Evolutionary conservation across 2,329 filamentous ascomycete genomes (phyloP).

Genomic region (Xenoacremonium recifei): DNA sequence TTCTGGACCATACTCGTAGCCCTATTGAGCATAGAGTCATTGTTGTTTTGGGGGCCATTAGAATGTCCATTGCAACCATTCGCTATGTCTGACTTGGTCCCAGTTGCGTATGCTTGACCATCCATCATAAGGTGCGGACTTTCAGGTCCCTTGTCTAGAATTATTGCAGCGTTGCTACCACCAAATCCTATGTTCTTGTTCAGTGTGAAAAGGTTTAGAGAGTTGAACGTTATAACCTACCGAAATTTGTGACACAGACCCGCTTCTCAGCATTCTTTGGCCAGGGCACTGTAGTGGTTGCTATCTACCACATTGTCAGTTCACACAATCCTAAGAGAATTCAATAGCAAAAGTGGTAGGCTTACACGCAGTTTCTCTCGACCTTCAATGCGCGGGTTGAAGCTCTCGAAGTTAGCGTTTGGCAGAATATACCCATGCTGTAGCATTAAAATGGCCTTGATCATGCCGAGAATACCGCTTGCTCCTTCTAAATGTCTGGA

Average conservation of each 20-base stretch:
- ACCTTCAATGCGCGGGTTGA: conserved; percentile 15
- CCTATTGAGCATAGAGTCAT: not conserved
- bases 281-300: too few relatives aligned
- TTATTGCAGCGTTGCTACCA: conserved; percentile 7
- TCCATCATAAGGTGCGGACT: not conserved
- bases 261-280: conserved; percentile 3
- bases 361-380: not conserved
- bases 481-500: conserved; percentile 22
- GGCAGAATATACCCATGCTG: conserved; percentile 22
- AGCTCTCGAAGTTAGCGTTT: conserved; percentile 23
- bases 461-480: conserved; percentile 22
- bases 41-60: not conserved
- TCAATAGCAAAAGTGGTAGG: not conserved
- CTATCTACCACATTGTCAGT: too few relatives aligned
- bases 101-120: not conserved
- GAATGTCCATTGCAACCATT: not conserved
- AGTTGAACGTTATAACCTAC: not conserved
- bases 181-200: conserved; percentile 17
- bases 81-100: not conserved
- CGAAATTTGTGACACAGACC: conserved; percentile 1
- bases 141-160: conserved; percentile 14
- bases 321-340: too few relatives aligned
- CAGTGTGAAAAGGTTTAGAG: not conserved
- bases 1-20: not conserved
- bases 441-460: conserved; percentile 28